Conservation (phyloP, 768 basidiomycete species). For the Asterophora lycoperdoides region DNA sequence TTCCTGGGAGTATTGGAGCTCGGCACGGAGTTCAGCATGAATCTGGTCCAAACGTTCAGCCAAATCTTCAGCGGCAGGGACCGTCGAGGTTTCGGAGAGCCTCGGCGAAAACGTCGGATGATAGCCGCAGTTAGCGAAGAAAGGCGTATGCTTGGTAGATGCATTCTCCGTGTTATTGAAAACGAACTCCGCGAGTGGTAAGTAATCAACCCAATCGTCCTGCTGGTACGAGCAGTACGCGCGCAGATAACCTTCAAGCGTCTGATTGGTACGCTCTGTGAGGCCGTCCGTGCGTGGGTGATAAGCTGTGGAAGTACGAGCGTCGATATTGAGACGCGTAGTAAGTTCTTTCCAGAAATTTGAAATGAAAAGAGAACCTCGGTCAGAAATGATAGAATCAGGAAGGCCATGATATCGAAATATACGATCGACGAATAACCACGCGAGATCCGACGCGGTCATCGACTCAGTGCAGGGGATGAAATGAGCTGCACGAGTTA, state of each 20-base stretch:
- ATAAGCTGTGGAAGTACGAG: not conserved
- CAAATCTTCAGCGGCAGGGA: constrained; percentile 29
- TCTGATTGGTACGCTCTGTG: constrained; percentile 2
- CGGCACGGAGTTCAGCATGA: constrained; percentile 29
- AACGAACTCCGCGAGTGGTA: constrained; percentile 37
- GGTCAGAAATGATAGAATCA: constrained; percentile 29
- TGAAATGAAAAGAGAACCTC: constrained; percentile 29
- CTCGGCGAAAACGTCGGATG: constrained; percentile 28
- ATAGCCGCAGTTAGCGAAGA: constrained; percentile 19
- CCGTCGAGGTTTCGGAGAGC: constrained; percentile 23
- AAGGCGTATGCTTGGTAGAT: constrained; percentile 30
- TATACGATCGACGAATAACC: constrained; percentile 32
- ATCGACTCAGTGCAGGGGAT: constrained; percentile 30
- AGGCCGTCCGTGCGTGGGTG: not conserved
- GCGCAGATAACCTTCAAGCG: constrained; percentile 26
- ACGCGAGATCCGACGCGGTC: constrained; percentile 26
- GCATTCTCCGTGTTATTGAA: constrained; percentile 34
- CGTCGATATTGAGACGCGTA: too few relatives aligned
- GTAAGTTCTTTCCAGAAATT: too few relatives aligned
- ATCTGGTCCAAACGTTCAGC: constrained; percentile 24
- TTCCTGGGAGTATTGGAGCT: constrained; percentile 28
- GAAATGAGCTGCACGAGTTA: constrained; percentile 40
- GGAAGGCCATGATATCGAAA: constrained; percentile 33
- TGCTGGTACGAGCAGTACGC: constrained; percentile 34
- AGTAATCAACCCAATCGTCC: constrained; percentile 19